Evolutionary conservation across 306 rosid genomes (phyloP).

Genomic region (Dryas drummondii): DNA sequence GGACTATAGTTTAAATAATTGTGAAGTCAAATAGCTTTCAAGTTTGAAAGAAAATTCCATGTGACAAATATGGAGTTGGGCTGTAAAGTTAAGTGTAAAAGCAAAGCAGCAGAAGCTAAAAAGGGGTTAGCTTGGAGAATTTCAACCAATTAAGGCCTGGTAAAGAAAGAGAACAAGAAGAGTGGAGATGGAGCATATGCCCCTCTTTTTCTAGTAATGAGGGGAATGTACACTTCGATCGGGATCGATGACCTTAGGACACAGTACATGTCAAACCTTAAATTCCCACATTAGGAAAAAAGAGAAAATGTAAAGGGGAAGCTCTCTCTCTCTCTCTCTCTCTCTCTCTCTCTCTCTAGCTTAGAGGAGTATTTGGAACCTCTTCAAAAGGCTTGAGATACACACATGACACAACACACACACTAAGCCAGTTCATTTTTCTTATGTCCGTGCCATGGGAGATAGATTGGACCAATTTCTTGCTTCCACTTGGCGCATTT

Average conservation of each 20-base stretch:
- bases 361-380: too few species aligned
- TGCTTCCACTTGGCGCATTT: conserved; percentile 26
- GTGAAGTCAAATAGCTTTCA: conserved; percentile 36
- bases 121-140: conserved; percentile 1
- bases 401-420: conserved; percentile 1
- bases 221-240: conserved; percentile 19
- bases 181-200: conserved; percentile 28
- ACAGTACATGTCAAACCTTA: conserved; percentile 33
- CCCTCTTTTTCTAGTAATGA: conserved; percentile 11
- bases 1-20: conserved; percentile 16
- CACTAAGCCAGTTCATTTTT: conserved; percentile 15
- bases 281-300: conserved; percentile 54
- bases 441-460: conserved; percentile 30
- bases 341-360: conserved; percentile 34
- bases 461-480: neutral
- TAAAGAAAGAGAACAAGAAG: conserved; percentile 15
- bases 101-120: neutral
- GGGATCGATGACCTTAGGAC: too few species aligned
- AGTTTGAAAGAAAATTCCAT: conserved; percentile 28
- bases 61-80: conserved; percentile 39
- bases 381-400: conserved; percentile 15
- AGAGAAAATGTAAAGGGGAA: conserved; percentile 17
- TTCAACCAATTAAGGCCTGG: conserved; percentile 32
- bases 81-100: conserved; percentile 49
- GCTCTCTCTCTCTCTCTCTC: conserved; percentile 37